Evolutionary conservation across 1,284 basidiomycete species (phyloP), one percentile per base, ranked within the genome.

Genomic region (Rhodotorula sp.): DNA sequence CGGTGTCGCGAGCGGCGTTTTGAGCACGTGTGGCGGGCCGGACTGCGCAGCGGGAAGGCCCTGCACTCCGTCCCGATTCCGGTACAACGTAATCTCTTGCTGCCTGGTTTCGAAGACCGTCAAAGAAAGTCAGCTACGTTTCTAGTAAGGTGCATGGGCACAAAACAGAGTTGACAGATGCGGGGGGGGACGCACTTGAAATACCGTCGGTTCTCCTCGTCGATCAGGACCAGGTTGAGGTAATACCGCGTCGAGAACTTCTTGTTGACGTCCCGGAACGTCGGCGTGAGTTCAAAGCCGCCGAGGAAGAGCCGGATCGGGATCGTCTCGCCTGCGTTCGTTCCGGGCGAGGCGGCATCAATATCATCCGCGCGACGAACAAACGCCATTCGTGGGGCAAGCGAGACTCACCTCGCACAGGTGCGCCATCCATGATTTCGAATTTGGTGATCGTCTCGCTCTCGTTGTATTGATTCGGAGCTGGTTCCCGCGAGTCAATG

Each of bases 381-480:
- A 39, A 14, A 6, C 39, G 48, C 3, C n/a, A 15, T 23, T 12
- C 18, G 51, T 23, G n/a, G 51, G 5, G 34, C 23, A n/a, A 26
- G 3, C 39, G 49, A 18, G 61, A 67, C 85, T 64, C 72, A 89
- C 92, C 92, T 83, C 94, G 87, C 26, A 97, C 93, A 2, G 93
- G 93, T 7, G 93, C 92, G 14, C 93, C 94, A 81, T 97, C 94
- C 96, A 98, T 97, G 79, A 99, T 98, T 83, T 98, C 96, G 80
- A 97, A 98, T 83, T 99, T 99, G 43, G 97, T 98, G 79, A 99
- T 99, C 7, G 96, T 99, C 81, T 99, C 96, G 76, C 91, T 93
- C 83, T 99, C 96, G 81, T 98, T 99, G 83, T 99, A 99, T 83
- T 96, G 93, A 80, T 99, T 99, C 15, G 96, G 97, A 5, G 81